Conservation (phyloP, 805 yeast genomes). For the Candida argentea region DNA sequence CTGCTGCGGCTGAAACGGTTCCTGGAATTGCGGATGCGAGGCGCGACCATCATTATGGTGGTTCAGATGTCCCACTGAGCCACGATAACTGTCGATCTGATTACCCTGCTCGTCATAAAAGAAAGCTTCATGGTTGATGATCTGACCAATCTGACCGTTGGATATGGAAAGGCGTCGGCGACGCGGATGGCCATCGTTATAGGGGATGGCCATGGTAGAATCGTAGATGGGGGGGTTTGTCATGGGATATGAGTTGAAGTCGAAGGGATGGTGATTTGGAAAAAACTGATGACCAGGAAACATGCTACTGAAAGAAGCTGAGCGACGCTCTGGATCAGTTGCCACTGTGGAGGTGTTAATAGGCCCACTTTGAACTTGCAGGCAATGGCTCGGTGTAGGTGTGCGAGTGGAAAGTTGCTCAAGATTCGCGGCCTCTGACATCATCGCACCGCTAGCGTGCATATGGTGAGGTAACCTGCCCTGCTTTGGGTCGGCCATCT, state of each 20-base stretch:
- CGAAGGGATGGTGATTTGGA: conserved; percentile 29
- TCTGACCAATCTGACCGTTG: conserved; percentile 78
- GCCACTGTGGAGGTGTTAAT: too few relatives aligned
- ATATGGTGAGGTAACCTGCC: too few relatives aligned
- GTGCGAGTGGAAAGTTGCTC: too few relatives aligned
- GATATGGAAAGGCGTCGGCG: conserved; percentile 71
- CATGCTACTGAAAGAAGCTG: too few relatives aligned
- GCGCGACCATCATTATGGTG: conserved; percentile 1
- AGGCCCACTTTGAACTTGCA: too few relatives aligned
- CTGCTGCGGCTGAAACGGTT: conserved; percentile 1
- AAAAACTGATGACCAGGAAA: conserved; percentile 2
- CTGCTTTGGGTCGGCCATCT: too few relatives aligned
- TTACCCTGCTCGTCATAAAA: conserved; percentile 15
- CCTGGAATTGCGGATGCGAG: conserved; percentile 4
- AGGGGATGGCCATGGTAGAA: conserved; percentile 27
- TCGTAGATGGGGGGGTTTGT: conserved; percentile 40
- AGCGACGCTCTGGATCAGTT: too few relatives aligned
- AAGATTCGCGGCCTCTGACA: too few relatives aligned
- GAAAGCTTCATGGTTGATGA: conserved; percentile 37
- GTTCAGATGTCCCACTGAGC: neutral
- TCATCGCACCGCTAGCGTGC: too few relatives aligned
- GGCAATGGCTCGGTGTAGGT: too few relatives aligned
- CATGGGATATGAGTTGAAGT: conserved; percentile 29
- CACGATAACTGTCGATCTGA: conserved; percentile 10
- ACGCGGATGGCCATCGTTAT: conserved; percentile 23